Base-by-base conservation (phyloP, 2,329 filamentous ascomycete genomes). In the Penicillium sp. region DNA sequence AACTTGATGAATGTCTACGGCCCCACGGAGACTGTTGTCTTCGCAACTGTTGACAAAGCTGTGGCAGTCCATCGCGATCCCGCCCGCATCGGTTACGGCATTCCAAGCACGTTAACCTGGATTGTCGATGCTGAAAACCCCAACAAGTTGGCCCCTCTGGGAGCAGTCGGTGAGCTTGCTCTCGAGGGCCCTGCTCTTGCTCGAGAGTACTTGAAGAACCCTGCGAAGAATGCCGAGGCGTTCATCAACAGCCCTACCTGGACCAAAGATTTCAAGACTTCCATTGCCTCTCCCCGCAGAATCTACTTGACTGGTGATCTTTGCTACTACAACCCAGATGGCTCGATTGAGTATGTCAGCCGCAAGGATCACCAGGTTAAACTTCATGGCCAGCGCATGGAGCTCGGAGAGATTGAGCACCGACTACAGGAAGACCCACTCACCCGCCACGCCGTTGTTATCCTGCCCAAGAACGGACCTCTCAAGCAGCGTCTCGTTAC, bases 311-410 rank as follows among this genome's bases (percentile, higher is more conserved):
- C 68, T 18, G 70, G 69, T 4, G 70, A 72, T 54, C 63, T 72
- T 5, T 68, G 64, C 36, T 61, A 64, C 24, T 72, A 71, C 48
- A 68, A 67, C 40, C 47, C 66, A 1, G 66, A 75, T 55, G 73
- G 73, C 0, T 70, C 68, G 3, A 51, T 72, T 6, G 60, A 68
- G 33, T 70, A 69, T 49, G 61, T 86, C 21, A 84, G 85, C 5
- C 80, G 87, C 39, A 87, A 85, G 62, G 87, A 89, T 58, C 81
- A 82, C 39, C 86, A 87, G 66, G 83, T 88, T 55, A 89, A 90
- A 67, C 70, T 89, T 11, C 76, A 81, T 8, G 89, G 89, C 13
- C 86, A 84, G 61, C 77, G 87, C 45, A 83, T 88, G 59, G 89
- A 86, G 71, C 78, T 86, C 42, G 79, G 74, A 42, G 81, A 79